Percentiles rank a stretch among this genome's conserved stretches.
These are phyloP conservation scores for Diaporthe citri DNA, from an alignment of 2,329 filamentous ascomycete species.

Conservation along the genomic window DNA sequence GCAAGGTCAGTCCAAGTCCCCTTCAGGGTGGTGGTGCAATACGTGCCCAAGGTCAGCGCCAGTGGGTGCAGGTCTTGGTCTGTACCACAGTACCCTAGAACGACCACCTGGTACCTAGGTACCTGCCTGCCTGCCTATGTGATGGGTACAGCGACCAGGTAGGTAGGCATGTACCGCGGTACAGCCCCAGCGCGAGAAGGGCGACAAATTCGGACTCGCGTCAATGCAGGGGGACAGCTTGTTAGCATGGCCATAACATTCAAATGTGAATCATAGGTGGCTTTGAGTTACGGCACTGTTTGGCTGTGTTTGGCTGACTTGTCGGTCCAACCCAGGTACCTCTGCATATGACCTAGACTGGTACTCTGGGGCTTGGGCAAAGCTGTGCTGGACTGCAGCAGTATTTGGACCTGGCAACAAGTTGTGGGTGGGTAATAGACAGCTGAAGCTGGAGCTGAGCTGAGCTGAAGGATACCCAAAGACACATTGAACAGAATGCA, in stretches of 20 bases:
- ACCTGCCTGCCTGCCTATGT: background rate
- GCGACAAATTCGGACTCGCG: background rate
- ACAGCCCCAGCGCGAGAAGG: background rate
- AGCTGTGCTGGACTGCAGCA: background rate
- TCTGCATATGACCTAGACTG: background rate
- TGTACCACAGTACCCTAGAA: background rate
- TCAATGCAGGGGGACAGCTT: background rate
- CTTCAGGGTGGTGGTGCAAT: conserved; percentile 30
- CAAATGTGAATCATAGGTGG: background rate
- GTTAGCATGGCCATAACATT: background rate
- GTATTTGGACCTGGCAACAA: background rate
- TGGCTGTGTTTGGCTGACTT: background rate
- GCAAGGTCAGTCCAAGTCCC: conserved; percentile 24
- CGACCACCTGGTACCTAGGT: background rate
- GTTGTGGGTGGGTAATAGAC: background rate
- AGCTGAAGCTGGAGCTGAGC: background rate
- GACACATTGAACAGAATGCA: background rate
- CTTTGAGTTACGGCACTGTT: background rate
- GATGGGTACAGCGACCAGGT: background rate
- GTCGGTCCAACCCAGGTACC: background rate
- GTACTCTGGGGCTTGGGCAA: background rate
- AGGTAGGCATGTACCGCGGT: background rate
- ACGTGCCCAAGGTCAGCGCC: conserved; percentile 27
- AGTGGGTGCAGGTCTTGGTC: background rate
- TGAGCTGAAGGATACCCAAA: background rate